These are phyloP conservation scores for Eimeria sp. DNA, from an alignment of 169 alveolate genomes.

Conservation along the genomic window DNA sequence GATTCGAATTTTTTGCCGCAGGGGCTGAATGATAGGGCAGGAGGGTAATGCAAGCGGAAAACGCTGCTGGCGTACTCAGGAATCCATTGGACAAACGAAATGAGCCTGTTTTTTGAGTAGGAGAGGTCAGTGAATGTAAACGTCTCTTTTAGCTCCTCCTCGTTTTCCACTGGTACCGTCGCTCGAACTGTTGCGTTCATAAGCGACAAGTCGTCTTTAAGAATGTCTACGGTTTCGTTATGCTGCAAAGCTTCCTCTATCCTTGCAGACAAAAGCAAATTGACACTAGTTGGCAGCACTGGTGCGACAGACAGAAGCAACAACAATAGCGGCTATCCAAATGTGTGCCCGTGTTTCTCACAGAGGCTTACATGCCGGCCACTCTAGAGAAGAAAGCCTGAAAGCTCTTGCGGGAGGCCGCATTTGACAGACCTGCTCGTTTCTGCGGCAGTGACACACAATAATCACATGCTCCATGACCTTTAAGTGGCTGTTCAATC, in stretches of 20 bases:
- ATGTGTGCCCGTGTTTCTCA: neutral
- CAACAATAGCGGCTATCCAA: neutral
- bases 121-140: slow-evolving; percentile 60
- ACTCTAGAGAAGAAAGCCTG: slow-evolving; percentile 38
- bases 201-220: slow-evolving; percentile 8
- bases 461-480: neutral
- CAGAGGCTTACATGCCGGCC: slow-evolving; percentile 5
- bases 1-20: neutral
- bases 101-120: slow-evolving; percentile 45
- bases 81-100: slow-evolving; percentile 52
- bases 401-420: slow-evolving; percentile 24
- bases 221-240: slow-evolving; percentile 62
- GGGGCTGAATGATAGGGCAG: too few species aligned
- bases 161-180: neutral
- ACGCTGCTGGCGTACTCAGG: slow-evolving; percentile 46
- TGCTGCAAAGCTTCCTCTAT: slow-evolving; percentile 77
- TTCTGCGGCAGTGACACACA: slow-evolving; percentile 32
- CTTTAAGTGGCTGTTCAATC: neutral
- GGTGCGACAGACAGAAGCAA: neutral
- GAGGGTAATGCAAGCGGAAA: neutral
- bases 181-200: neutral
- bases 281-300: neutral
- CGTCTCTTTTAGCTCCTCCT: slow-evolving; percentile 31
- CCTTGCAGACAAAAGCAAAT: neutral
- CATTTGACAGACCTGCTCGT: neutral